phyloP scores from a whole-genome alignment of 2,329 filamentous ascomycete species.

The Colletotrichum theobromicola region DNA sequence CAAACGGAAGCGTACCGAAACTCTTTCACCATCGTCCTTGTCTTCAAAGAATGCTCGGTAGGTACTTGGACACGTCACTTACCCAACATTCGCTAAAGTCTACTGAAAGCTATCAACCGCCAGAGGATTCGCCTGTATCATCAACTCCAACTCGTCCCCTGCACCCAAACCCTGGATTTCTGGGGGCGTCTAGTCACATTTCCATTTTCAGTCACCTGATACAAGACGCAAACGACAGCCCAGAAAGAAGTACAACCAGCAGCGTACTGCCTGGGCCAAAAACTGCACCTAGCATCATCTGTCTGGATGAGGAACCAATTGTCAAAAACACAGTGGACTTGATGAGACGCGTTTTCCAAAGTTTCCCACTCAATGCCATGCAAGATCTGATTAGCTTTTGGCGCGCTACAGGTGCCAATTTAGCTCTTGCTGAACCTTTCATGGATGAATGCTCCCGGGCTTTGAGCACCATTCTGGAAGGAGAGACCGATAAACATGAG shows the following conservation, averaged over 20 bases:
- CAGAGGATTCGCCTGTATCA: background rate
- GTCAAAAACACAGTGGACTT: background rate
- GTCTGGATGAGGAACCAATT: background rate
- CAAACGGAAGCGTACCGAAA: background rate
- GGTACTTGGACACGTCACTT: background rate
- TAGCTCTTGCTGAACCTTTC: background rate
- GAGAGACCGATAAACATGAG: background rate
- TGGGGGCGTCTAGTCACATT: background rate
- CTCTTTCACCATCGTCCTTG: background rate
- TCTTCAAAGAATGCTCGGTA: background rate
- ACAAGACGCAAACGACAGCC: background rate
- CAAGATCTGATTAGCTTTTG: background rate
- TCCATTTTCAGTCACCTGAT: background rate
- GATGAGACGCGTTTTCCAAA: background rate
- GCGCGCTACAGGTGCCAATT: background rate
- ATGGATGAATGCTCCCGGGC: background rate
- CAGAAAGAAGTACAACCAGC: background rate
- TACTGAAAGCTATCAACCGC: background rate
- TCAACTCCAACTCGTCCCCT: background rate
- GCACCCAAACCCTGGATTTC: background rate
- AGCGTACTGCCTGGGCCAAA: background rate
- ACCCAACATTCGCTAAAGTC: background rate
- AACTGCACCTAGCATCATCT: background rate
- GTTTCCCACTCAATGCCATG: background rate
- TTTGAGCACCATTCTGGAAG: background rate